Evolutionary conservation across 2,329 filamentous ascomycete species (phyloP).

Genomic region (Fusarium sp.): DNA sequence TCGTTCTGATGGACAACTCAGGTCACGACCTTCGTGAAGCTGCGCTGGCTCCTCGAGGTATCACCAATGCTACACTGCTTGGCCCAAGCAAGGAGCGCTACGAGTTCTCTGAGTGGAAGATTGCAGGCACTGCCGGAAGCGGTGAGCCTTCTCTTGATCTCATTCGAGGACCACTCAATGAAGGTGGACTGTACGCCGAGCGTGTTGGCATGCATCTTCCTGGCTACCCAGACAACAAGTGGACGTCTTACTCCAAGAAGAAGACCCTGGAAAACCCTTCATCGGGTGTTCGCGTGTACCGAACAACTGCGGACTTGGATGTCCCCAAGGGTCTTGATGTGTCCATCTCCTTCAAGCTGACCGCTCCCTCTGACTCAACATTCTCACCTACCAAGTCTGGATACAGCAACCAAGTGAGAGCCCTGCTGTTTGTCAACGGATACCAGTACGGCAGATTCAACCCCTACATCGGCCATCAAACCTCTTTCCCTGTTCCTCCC

Average conservation of each 20-base stretch:
- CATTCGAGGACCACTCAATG: conserved; percentile 65
- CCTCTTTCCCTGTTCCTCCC: conserved; percentile 69
- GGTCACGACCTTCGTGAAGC: conserved; percentile 66
- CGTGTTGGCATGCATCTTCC: conserved; percentile 70
- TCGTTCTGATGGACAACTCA: conserved; percentile 70
- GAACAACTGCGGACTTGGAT: conserved; percentile 62
- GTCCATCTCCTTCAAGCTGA: conserved; percentile 66
- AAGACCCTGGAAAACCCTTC: conserved; percentile 56
- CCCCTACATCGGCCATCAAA: conserved; percentile 71
- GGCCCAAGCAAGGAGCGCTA: conserved; percentile 46
- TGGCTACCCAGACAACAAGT: conserved; percentile 61
- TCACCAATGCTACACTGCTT: conserved; percentile 64
- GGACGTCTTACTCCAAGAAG: conserved; percentile 49
- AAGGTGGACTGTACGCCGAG: conserved; percentile 69
- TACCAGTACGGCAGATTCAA: conserved; percentile 73
- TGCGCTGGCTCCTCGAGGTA: conserved; percentile 62
- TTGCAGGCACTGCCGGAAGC: conserved; percentile 66
- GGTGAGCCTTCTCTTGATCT: conserved; percentile 66
- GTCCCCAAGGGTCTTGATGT: conserved; percentile 66
- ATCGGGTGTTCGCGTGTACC: conserved; percentile 67
- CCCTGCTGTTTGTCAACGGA: conserved; percentile 72
- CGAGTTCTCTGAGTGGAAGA: conserved; percentile 65
- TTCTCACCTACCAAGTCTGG: conserved; percentile 47
- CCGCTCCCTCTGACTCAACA: conserved; percentile 55
- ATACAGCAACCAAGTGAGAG: conserved; percentile 56